Evolutionary conservation across 768 basidiomycete species (phyloP), one percentile per base, ranked within the genome.

Genomic region (Leccinum broughii): DNA sequence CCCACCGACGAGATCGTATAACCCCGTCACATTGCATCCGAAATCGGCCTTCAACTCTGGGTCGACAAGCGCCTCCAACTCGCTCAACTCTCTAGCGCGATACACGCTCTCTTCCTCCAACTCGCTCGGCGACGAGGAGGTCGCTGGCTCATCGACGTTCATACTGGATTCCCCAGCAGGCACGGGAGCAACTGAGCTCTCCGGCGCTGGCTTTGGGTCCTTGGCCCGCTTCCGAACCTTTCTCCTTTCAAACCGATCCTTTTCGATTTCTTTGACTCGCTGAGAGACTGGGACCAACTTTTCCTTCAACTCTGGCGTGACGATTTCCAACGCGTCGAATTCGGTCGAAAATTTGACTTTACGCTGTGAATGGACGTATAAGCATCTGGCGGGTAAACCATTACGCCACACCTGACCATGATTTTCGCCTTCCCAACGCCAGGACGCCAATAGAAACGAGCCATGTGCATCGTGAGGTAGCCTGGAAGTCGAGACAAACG

Each of bases 361-460:
- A 51, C 90, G 85, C 91, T 92, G 67, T 46, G 56, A 20, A 52
- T 13, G 28, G 22, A 59, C 34, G 6, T 4, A 44, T 44, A 20
- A 20, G n/a, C n/a, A 20, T 44, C 55, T 22, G 20, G n/a, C 17
- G 51, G 22, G 3, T 6, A 3, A 51, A 26, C 15, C 4, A 7
- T 17, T 32, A 26, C 0, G 58, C 6, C 30, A 66, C 77, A 30
- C 30, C 30, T 49, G 61, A 90, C 90, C 96, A 99, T 94, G 72
- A 98, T 96, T 77, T 99, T 98, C 2, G 96, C 87, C 71, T 98
- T 98, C 79, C 89, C 76, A 60, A 97, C 95, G 65, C 98, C 97
- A 39, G 84, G 80, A 61, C 93, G 80, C 97, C 97, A 99, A 57
- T 88, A 89, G 73, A 98, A 99, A 51, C 97, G 90, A 13, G 95